Evolutionary conservation across 306 rosid species (phyloP).

Genomic region (Canavalia gladiata): DNA sequence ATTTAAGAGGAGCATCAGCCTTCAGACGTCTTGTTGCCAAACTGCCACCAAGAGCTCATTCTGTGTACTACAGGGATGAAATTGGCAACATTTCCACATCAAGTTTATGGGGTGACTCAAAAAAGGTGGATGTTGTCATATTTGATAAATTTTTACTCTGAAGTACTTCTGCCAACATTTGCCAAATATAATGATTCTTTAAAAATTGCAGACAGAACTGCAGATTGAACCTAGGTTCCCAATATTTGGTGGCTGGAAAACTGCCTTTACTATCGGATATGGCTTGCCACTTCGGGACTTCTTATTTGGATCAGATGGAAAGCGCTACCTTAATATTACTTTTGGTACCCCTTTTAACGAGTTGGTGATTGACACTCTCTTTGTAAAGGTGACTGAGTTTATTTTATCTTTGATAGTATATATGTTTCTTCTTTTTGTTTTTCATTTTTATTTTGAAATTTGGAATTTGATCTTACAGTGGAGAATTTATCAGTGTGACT

Average conservation of each 20-base stretch:
- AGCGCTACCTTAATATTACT: conserved; percentile 77
- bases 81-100: conserved; percentile 99
- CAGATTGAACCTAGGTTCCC: conserved; percentile 97
- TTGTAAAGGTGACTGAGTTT: conserved; percentile 71
- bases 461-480: background rate
- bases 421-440: background rate
- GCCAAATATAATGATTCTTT: conserved; percentile 33
- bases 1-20: conserved; percentile 84
- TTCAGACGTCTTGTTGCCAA: conserved; percentile 83
- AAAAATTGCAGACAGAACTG: conserved; percentile 71
- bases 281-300: conserved; percentile 91
- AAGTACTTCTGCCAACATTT: conserved; percentile 39
- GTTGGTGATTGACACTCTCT: conserved; percentile 78
- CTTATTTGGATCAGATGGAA: conserved; percentile 77
- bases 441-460: conserved; percentile 33
- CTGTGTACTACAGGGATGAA: conserved; percentile 94
- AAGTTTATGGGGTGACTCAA: conserved; percentile 91
- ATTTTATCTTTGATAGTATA: conserved; percentile 23
- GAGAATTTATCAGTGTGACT: conserved; percentile 9
- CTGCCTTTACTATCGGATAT: conserved; percentile 92
- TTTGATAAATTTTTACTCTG: background rate
- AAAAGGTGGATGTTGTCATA: conserved; percentile 61
- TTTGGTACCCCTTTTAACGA: conserved; percentile 86
- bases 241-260: conserved; percentile 97
- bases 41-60: conserved; percentile 94